Base-by-base conservation (phyloP, 495 filamentous ascomycete genomes). In the Lepraria neglecta region DNA sequence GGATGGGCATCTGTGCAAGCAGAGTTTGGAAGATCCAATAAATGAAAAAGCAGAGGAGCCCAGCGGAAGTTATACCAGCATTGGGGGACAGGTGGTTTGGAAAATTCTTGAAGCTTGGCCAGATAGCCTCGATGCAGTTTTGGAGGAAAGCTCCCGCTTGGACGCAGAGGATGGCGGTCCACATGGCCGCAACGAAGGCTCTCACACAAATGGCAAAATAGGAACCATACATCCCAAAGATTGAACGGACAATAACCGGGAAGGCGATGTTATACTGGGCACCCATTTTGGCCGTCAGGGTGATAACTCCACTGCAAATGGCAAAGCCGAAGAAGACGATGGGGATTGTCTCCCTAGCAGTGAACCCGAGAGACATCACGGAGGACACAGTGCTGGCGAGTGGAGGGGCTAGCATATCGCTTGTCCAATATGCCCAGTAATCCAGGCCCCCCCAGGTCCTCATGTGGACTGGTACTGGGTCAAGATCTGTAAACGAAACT, bases 191-290 rank as follows among this genome's bases (percentile, higher is more conserved):
- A 46, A 79, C 76, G 62, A 79, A 77, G 19, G 76, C 76, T 70
- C 67, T 56, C 11, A 65, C 66, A 55, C 65, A 65, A 35, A 80
- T 77, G 9, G 73, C 77, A 33, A 75, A 73, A 56, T 77, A 78
- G 55, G 78, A 81, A 4, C 87, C 86, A 78, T 84, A 87, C 68
- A 88, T 87, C 11, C 70, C 70, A 60, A 69, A 73, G 51, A 70
- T 71, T 30, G 67, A 66, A 15, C 69, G 58, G 33, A 64, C 63
- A 24, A 64, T 65, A 58, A 70, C 60, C 40, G 70, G 68, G 54
- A 72, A 72, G 53, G 65, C 60, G 64, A 72, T 70, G 44, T 64
- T 67, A 35, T 68, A 68, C 50, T 63, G 60, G 40, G 65, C 68
- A 30, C 71, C 69, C 65, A 80, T 74, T 64, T 77, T 75, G 45